phyloP scores from a whole-genome alignment of 768 basidiomycete species.

The Lepiota venenata region DNA sequence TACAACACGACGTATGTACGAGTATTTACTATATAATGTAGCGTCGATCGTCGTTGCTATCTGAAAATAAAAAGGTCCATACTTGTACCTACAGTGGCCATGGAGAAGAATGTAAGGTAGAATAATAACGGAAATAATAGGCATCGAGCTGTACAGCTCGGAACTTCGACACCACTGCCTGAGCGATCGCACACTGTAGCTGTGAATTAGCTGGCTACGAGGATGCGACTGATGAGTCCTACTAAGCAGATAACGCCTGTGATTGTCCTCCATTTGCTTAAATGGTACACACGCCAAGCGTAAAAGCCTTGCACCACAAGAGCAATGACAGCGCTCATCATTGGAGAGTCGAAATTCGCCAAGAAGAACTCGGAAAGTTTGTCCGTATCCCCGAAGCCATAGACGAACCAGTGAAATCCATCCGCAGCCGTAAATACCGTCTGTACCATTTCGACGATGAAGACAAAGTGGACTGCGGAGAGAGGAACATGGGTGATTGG shows the following conservation, averaged over 20 bases:
- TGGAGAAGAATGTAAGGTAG: no score
- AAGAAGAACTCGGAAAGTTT: conserved; percentile 1
- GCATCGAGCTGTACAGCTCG: no score
- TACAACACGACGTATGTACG: no score
- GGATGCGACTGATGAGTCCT: not conserved
- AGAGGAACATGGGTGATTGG: not conserved
- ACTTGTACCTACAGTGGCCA: no score
- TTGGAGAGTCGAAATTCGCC: conserved; percentile 2
- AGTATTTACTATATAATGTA: no score
- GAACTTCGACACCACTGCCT: no score
- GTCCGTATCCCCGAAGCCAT: conserved; percentile 4
- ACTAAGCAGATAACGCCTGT: not conserved
- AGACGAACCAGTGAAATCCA: conserved; percentile 11
- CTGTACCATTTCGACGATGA: conserved; percentile 4
- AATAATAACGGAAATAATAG: no score
- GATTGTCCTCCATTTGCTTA: not conserved
- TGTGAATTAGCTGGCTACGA: not conserved
- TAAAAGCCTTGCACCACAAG: not conserved
- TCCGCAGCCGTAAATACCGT: conserved; percentile 5
- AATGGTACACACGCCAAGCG: conserved; percentile 5
- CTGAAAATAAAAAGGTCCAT: no score
- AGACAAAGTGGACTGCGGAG: not conserved
- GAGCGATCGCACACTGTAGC: not conserved
- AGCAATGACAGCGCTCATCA: not conserved
- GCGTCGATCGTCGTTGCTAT: no score